phyloP scores from a whole-genome alignment of 768 basidiomycete genomes.

The Pleurotus salmoneostramineus region DNA sequence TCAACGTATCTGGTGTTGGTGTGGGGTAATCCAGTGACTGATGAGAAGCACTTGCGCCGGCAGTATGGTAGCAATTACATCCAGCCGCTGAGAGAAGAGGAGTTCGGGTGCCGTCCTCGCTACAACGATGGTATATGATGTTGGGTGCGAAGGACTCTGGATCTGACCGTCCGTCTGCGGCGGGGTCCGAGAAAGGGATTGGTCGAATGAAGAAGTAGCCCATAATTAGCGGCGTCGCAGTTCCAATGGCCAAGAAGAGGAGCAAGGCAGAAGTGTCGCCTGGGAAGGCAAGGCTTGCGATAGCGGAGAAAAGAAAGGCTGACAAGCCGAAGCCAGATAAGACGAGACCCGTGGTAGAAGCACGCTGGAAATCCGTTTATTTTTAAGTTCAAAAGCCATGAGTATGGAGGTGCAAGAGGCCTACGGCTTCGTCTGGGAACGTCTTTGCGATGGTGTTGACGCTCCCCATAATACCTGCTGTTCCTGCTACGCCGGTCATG shows the following conservation, averaged over 20 bases:
- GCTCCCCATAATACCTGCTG: slow-evolving; percentile 63
- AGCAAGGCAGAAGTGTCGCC: slow-evolving; percentile 80
- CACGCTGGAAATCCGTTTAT: slow-evolving; percentile 44
- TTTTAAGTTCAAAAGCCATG: not conserved
- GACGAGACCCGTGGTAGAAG: slow-evolving; percentile 72
- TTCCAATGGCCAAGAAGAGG: slow-evolving; percentile 71
- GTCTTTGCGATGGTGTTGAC: slow-evolving; percentile 83
- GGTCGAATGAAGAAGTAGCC: slow-evolving; percentile 71
- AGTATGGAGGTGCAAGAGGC: slow-evolving; percentile 12
- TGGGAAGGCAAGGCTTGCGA: slow-evolving; percentile 68
- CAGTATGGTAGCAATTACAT: not conserved
- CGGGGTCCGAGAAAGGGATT: slow-evolving; percentile 46
- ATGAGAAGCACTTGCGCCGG: not conserved
- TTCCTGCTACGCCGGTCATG: slow-evolving; percentile 76
- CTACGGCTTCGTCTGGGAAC: slow-evolving; percentile 63
- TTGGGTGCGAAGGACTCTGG: slow-evolving; percentile 6
- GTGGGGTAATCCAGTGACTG: not conserved
- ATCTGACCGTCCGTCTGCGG: slow-evolving; percentile 14
- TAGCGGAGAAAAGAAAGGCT: slow-evolving; percentile 82
- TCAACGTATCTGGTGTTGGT: not conserved
- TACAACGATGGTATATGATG: slow-evolving; percentile 1
- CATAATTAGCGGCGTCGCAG: slow-evolving; percentile 74
- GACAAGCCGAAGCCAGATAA: slow-evolving; percentile 90
- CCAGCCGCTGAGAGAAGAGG: not conserved
- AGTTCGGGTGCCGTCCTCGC: slow-evolving; percentile 6